Evolutionary conservation across 1,284 basidiomycete genomes (phyloP), one percentile per base, ranked within the genome.

Genomic region (Ustilago esculenta): DNA sequence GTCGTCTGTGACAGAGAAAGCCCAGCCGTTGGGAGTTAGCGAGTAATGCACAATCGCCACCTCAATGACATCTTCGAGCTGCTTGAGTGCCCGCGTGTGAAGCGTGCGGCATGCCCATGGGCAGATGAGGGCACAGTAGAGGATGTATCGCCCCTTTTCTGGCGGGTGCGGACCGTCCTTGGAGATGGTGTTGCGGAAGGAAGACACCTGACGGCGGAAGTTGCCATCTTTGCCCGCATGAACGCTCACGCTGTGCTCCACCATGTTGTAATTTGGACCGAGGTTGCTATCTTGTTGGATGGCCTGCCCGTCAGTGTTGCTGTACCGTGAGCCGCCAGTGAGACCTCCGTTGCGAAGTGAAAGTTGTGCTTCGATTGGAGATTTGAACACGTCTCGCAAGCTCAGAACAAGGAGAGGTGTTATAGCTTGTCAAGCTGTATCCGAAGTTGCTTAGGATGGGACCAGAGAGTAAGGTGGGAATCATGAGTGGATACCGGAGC

Each of bases 51-150:
- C 92, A 54, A 72, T n/a, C 21, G 33, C 35, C 37, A 46, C 36
- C 17, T 40, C 70, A 40, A 41, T 23, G 88, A 83, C 73, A 90
- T 91, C 85, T 61, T 97, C 90, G 23, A 98, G 86, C 1, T 94
- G 92, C 83, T 97, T 97, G 73, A 98, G 86, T 81, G 92, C 88
- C 67, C 94, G 87, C 2, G 90, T 86, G 76, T 97, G 96, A 50
- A 96, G 84, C 1, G 92, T 87, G 67, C 94, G 87, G 41, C 92
- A 92, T 0, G 94, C 94, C 94, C 94, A 96, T 3, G 94, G 85
- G 61, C 85, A 83, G 56, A 76, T 72, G 33, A 51, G 46, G 3
- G 58, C 52, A 24, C 66, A 53, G 42, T 53, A 43, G 20, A 72
- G 54, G n/a, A 58, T 44, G 50, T 70, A 83, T 86, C 65, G 67